Base-by-base conservation (phyloP, 2,329 filamentous ascomycete genomes). In the Didymosphaeria variabile region DNA sequence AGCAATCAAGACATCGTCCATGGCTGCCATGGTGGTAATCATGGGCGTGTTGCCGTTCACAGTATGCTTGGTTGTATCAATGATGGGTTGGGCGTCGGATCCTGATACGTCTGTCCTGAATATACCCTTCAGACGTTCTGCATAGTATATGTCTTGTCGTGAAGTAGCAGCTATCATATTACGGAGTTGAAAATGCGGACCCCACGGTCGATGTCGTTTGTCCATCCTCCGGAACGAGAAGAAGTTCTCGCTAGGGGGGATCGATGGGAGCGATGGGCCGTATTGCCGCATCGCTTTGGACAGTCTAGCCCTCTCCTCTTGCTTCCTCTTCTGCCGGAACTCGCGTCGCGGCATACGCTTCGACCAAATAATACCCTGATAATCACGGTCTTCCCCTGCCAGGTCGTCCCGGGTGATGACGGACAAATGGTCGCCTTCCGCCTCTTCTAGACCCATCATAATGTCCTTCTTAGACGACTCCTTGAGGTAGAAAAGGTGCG, bases 101-200 rank as follows among this genome's bases (percentile, higher is more conserved):
- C 83, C 82, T 31, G 78, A 79, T 0, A 84, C 81, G 31, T 84
- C 80, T 59, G 84, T 85, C 15, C 81, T 82, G 57, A 82, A 78
- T 5, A 88, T 75, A 59, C 80, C 79, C 17, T 80, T 81, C 9
- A 55, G 32, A 17, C 53, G 31, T 79, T 78, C 74, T 26, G 83
- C 81, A 68, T 87, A 88, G 67, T 84, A 85, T 4, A 88, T 73
- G 51, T 86, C 85, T 61, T 86, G 84, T 44, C 83, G 82, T 13
- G 83, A 83, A 9, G 81, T 83, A 3, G 84, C 82, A 5, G 84
- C 83, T 67, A 88, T 79, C 9, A 87, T 74, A 64, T 88, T 87
- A 15, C 86, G 85, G 3, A 88, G 80, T 66, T 88, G 86, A 64
- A 87, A 88, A 69, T 88, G 86, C 32, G 83, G 80, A 50, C 85